Percentiles rank a stretch among this genome's conserved stretches.
phyloP scores from a whole-genome alignment of 1,284 basidiomycete species.

The Meripilus lineatus region DNA sequence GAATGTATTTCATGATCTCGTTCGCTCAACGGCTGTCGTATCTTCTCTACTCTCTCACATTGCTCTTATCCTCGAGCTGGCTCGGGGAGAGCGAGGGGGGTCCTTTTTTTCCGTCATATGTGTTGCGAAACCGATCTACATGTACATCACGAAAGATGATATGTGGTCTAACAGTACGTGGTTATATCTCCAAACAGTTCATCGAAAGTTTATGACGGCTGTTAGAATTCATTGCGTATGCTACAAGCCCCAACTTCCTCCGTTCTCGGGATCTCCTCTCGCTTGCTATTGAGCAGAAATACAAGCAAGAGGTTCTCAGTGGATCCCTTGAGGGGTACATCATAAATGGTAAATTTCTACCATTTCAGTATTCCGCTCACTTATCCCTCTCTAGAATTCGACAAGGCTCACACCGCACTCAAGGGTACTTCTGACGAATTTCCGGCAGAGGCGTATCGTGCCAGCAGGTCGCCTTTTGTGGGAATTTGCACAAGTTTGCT shows the following conservation, averaged over 20 bases:
- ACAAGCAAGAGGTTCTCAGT: slow-evolving; percentile 9
- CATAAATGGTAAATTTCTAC: slow-evolving; percentile 1
- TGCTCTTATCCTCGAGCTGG: background rate
- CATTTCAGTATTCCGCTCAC: background rate
- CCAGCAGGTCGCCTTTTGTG: background rate
- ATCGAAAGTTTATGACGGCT: background rate
- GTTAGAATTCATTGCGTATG: background rate
- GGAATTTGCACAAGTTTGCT: background rate
- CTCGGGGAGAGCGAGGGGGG: background rate
- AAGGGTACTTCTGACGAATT: background rate
- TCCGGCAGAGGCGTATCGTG: background rate
- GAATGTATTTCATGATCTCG: background rate
- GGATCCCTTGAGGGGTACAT: slow-evolving; percentile 5
- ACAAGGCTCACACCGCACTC: background rate
- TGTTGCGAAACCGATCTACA: background rate
- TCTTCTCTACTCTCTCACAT: slow-evolving; percentile 3
- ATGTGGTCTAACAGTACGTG: background rate
- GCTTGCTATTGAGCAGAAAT: slow-evolving; percentile 4
- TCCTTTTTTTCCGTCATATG: background rate
- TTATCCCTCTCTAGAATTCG: background rate
- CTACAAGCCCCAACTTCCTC: slow-evolving; percentile 1
- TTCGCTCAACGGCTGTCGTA: background rate
- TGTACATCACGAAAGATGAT: no score
- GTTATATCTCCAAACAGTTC: background rate
- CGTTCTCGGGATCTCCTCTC: slow-evolving; percentile 1